Conservation (phyloP, 2,329 filamentous ascomycete species). For the Colletotrichum scovillei region DNA sequence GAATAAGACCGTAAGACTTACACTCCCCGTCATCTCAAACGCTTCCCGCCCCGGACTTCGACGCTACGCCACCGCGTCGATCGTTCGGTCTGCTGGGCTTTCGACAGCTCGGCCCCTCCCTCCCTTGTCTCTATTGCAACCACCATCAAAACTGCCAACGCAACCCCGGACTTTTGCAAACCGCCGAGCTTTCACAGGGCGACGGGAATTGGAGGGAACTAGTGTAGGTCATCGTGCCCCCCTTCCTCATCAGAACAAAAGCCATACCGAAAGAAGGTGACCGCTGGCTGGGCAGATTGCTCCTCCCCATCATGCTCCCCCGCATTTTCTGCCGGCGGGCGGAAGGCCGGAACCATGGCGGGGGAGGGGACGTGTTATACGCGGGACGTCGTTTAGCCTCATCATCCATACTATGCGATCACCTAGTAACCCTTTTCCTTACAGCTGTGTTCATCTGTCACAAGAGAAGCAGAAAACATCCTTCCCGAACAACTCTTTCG, state of each 20-base stretch:
- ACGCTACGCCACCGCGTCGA: constrained; percentile 4
- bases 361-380: too few relatives aligned
- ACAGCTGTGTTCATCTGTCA: too few relatives aligned
- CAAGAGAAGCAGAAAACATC: too few relatives aligned
- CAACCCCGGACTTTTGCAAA: neutral
- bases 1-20: neutral
- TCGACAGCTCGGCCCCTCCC: constrained; percentile 27
- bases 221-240: too few relatives aligned
- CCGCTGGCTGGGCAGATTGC: too few relatives aligned
- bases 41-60: constrained; percentile 7
- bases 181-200: neutral
- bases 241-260: too few relatives aligned
- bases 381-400: too few relatives aligned
- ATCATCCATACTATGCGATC: too few relatives aligned
- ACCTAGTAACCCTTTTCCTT: too few relatives aligned
- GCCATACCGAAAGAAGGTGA: too few relatives aligned
- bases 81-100: neutral
- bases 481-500: too few relatives aligned
- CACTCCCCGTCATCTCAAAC: constrained; percentile 28
- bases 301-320: neutral
- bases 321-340: constrained; percentile 19
- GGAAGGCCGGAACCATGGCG: constrained; percentile 7
- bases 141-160: neutral
- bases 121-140: neutral
- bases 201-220: neutral